Percentiles rank a stretch among this genome's conserved stretches.
phyloP scores from a whole-genome alignment of 768 basidiomycete species.

The Gymnopilus junonius region DNA sequence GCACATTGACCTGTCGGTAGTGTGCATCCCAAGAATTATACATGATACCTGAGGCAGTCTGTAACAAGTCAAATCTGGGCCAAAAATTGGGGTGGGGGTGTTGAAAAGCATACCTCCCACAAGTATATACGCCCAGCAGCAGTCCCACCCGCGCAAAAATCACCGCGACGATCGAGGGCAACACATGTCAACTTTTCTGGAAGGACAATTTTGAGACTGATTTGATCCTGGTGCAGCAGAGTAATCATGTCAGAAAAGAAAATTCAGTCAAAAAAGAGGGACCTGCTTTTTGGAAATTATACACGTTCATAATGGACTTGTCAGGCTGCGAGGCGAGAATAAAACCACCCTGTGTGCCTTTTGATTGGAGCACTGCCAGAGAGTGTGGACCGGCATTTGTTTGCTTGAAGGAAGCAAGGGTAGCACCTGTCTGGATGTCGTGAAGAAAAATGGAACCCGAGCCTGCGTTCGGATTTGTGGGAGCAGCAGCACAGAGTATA shows the following conservation, averaged over 20 bases:
- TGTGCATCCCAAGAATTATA: constrained; percentile 95
- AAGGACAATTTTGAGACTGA: constrained; percentile 81
- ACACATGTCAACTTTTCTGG: constrained; percentile 90
- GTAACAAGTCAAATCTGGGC: constrained; percentile 16
- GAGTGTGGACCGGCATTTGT: constrained; percentile 67
- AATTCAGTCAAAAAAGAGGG: background rate
- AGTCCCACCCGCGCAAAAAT: constrained; percentile 88
- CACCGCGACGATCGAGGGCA: constrained; percentile 70
- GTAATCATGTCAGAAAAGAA: constrained; percentile 8
- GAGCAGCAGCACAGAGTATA: constrained; percentile 64
- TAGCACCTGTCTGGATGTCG: constrained; percentile 78
- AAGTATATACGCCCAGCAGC: constrained; percentile 88
- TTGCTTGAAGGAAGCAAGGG: constrained; percentile 89
- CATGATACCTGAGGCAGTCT: constrained; percentile 94
- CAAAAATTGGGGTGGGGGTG: background rate
- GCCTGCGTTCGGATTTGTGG: constrained; percentile 48
- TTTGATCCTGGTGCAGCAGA: constrained; percentile 72
- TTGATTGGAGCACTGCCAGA: constrained; percentile 70
- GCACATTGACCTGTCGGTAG: constrained; percentile 84
- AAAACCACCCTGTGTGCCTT: constrained; percentile 78
- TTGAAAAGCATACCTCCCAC: constrained; percentile 80
- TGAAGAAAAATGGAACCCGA: constrained; percentile 75
- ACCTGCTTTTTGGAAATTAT: constrained; percentile 90
- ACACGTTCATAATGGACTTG: constrained; percentile 88
- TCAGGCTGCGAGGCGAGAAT: constrained; percentile 86